These are phyloP conservation scores for Spencermartinsiella europaea DNA, from an alignment of 805 yeast species.

Conservation along the genomic window DNA sequence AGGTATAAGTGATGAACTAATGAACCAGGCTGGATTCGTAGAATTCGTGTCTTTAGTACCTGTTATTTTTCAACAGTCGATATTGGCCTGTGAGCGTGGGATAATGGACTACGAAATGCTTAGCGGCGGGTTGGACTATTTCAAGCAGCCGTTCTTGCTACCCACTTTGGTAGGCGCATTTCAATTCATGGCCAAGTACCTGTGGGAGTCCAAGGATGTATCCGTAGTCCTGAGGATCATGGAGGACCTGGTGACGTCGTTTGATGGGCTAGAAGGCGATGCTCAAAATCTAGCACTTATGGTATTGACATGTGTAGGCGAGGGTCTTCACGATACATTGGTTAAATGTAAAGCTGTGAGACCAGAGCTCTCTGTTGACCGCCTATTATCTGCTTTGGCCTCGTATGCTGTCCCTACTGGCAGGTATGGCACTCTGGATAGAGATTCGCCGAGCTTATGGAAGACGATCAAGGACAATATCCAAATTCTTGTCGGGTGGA, in stretches of 20 bases:
- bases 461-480: conserved; percentile 21
- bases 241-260: conserved; percentile 39
- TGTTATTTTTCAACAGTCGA: conserved; percentile 64
- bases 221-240: conserved; percentile 37
- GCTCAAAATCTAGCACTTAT: conserved; percentile 41
- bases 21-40: conserved; percentile 58
- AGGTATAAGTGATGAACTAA: conserved; percentile 80
- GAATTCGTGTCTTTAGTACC: conserved; percentile 71
- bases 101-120: conserved; percentile 55
- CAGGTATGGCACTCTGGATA: conserved; percentile 3
- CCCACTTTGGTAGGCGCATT: conserved; percentile 50
- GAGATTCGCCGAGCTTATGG: conserved; percentile 9
- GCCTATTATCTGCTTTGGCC: conserved; percentile 5
- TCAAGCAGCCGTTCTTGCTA: conserved; percentile 72
- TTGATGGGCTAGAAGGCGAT: conserved; percentile 40
- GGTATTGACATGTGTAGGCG: conserved; percentile 32
- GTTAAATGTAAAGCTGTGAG: conserved; percentile 7
- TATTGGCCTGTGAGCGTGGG: conserved; percentile 52
- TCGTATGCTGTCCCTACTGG: conserved; percentile 7
- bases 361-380: not conserved
- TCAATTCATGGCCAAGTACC: conserved; percentile 43
- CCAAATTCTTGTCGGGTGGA: conserved; percentile 20
- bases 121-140: conserved; percentile 78
- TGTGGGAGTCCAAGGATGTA: conserved; percentile 34
- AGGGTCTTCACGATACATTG: conserved; percentile 23